These are phyloP conservation scores for Nakaseomyces delphensis DNA, from an alignment of 1,139 yeast genomes.

Conservation along the genomic window DNA sequence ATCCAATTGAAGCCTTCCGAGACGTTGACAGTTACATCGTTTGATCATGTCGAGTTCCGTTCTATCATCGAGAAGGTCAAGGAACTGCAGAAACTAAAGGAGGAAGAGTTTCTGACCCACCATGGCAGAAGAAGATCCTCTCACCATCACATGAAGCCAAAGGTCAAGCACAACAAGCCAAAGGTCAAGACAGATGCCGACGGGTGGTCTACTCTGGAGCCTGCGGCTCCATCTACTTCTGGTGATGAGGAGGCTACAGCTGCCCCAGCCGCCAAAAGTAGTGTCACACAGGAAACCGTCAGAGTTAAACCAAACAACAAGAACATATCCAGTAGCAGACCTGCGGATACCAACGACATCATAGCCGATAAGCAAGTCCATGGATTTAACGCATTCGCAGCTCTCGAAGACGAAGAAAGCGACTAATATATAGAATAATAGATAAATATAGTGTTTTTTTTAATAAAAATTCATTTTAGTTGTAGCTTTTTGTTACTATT, in stretches of 20 bases:
- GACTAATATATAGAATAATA: slow-evolving; percentile 11
- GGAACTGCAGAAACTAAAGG: slow-evolving; percentile 34
- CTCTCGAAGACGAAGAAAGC: slow-evolving; percentile 57
- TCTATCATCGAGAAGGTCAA: slow-evolving; percentile 58
- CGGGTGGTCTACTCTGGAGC: slow-evolving; percentile 69
- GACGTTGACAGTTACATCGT: slow-evolving; percentile 45
- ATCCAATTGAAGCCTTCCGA: slow-evolving; percentile 49
- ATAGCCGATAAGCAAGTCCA: slow-evolving; percentile 57
- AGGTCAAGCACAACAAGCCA: slow-evolving; percentile 50
- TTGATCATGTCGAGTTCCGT: slow-evolving; percentile 56
- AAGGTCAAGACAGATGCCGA: slow-evolving; percentile 54
- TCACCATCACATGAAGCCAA: slow-evolving; percentile 42
- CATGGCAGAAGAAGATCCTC: slow-evolving; percentile 55
- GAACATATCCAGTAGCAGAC: slow-evolving; percentile 64
- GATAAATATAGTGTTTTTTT: neutral
- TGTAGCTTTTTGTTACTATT: neutral
- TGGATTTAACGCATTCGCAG: slow-evolving; percentile 71
- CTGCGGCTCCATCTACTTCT: slow-evolving; percentile 36
- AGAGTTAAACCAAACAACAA: slow-evolving; percentile 63
- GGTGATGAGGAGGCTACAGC: slow-evolving; percentile 35
- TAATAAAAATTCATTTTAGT: neutral
- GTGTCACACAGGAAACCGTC: slow-evolving; percentile 31
- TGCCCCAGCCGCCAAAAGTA: slow-evolving; percentile 19
- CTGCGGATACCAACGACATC: slow-evolving; percentile 64
- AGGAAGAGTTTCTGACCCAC: slow-evolving; percentile 28